Conservation (phyloP, 2,329 filamentous ascomycete genomes). For the Ophiosphaerella narmari region DNA sequence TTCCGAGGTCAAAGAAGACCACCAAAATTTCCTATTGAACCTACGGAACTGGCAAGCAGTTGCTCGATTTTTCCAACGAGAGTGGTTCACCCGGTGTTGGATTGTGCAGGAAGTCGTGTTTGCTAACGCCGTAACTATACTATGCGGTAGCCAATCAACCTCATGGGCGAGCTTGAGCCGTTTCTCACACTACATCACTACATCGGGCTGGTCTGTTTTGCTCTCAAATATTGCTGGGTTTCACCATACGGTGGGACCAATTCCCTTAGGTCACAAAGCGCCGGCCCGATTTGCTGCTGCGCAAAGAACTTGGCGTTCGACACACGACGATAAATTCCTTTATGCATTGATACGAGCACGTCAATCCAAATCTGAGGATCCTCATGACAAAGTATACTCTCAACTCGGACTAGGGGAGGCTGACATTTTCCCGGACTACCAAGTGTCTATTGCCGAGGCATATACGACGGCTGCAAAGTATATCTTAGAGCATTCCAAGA, state of each 20-base stretch:
- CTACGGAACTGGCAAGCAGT: constrained; percentile 12
- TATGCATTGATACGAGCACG: constrained; percentile 19
- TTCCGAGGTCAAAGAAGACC: background rate
- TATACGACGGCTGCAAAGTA: constrained; percentile 19
- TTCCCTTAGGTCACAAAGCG: constrained; percentile 4
- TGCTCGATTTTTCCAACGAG: constrained; percentile 7
- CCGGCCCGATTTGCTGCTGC: constrained; percentile 12
- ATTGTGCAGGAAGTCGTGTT: constrained; percentile 20
- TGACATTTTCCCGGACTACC: constrained; percentile 14
- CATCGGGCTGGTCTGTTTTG: constrained; percentile 10
- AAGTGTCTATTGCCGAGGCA: constrained; percentile 4
- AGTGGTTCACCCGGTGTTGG: constrained; percentile 17
- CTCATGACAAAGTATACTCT: constrained; percentile 25
- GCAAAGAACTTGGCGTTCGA: constrained; percentile 5
- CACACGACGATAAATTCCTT: constrained; percentile 11
- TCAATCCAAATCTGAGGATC: constrained; percentile 12
- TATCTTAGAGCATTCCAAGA: constrained; percentile 15
- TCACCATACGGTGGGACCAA: background rate
- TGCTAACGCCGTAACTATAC: constrained; percentile 4
- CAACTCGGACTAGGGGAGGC: constrained; percentile 15
- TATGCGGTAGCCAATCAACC: constrained; percentile 13
- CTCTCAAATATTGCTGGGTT: background rate
- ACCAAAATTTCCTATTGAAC: constrained; percentile 2
- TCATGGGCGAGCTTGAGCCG: constrained; percentile 8
- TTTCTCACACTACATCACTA: constrained; percentile 12